Evolutionary conservation across 2,329 filamentous ascomycete genomes (phyloP).

Genomic region (Periconia macrospinosa): DNA sequence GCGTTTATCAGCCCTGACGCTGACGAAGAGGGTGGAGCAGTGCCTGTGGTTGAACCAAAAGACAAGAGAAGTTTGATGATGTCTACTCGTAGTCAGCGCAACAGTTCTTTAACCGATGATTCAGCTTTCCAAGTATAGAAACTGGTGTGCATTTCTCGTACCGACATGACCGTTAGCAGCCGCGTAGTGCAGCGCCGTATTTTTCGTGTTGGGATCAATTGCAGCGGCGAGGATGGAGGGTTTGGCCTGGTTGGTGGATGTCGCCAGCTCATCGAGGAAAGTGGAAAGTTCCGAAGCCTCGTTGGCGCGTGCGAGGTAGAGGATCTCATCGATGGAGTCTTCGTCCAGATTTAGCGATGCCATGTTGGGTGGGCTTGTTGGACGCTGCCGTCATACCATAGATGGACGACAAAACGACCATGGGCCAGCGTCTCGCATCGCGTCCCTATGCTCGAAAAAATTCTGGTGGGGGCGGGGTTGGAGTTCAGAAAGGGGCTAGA

Average conservation of each 20-base stretch:
- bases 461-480: constrained; percentile 16
- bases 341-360: constrained; percentile 45
- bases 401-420: too few relatives aligned
- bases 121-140: neutral
- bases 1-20: constrained; percentile 61
- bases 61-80: constrained; percentile 45
- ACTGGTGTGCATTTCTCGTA: constrained; percentile 41
- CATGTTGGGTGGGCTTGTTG: constrained; percentile 15
- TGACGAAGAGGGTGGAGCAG: constrained; percentile 20
- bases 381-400: neutral
- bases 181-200: constrained; percentile 84
- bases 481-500: neutral
- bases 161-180: constrained; percentile 85
- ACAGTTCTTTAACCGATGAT: neutral
- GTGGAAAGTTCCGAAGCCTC: constrained; percentile 70
- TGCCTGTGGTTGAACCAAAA: constrained; percentile 22
- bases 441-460: constrained; percentile 5
- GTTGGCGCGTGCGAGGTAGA: constrained; percentile 81
- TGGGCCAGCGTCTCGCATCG: constrained; percentile 1
- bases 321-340: constrained; percentile 87
- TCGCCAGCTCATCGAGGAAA: constrained; percentile 62
- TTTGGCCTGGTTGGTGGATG: constrained; percentile 63
- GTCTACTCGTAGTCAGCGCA: constrained; percentile 29
- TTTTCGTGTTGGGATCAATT: constrained; percentile 75
- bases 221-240: constrained; percentile 67